Evolutionary conservation across 257 asterid species (phyloP).

Genomic region (Rubia yunnanensis): DNA sequence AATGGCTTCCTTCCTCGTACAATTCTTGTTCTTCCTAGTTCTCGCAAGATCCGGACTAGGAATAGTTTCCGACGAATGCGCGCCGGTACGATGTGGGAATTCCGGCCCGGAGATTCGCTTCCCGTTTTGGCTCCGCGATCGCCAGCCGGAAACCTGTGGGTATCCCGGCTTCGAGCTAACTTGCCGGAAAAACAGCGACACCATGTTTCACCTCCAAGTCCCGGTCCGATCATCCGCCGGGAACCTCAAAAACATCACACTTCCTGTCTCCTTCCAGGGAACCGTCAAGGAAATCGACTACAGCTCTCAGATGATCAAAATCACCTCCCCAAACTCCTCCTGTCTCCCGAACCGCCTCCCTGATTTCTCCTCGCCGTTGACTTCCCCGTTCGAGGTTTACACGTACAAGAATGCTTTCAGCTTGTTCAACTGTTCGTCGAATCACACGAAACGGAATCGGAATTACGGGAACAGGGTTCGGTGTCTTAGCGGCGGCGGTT

Average conservation of each 20-base stretch:
- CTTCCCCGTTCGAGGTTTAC: constrained; percentile 27
- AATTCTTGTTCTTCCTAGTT: constrained; percentile 6
- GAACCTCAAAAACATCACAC: constrained; percentile 19
- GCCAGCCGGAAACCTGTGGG: constrained; percentile 42
- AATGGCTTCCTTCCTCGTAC: constrained; percentile 1
- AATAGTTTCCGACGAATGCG: constrained; percentile 40
- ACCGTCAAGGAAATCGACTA: constrained; percentile 34
- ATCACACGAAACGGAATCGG: background rate
- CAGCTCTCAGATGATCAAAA: constrained; percentile 25
- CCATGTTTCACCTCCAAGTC: constrained; percentile 39
- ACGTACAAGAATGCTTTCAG: constrained; percentile 12
- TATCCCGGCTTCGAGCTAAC: constrained; percentile 51
- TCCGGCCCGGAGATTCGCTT: constrained; percentile 50
- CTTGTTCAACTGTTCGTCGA: constrained; percentile 49
- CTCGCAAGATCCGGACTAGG: constrained; percentile 16
- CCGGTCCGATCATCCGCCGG: constrained; percentile 31
- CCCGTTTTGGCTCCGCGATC: constrained; percentile 49
- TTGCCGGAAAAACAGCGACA: constrained; percentile 31
- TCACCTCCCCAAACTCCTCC: constrained; percentile 21
- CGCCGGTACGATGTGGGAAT: constrained; percentile 36
- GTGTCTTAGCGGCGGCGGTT: constrained; percentile 29
- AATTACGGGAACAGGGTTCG: constrained; percentile 1
- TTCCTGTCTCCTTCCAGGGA: constrained; percentile 31
- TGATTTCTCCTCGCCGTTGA: constrained; percentile 12
- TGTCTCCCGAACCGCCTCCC: constrained; percentile 46